phyloP scores from a whole-genome alignment of 2,329 filamentous ascomycete species.

The Claviceps pazoutovae region DNA sequence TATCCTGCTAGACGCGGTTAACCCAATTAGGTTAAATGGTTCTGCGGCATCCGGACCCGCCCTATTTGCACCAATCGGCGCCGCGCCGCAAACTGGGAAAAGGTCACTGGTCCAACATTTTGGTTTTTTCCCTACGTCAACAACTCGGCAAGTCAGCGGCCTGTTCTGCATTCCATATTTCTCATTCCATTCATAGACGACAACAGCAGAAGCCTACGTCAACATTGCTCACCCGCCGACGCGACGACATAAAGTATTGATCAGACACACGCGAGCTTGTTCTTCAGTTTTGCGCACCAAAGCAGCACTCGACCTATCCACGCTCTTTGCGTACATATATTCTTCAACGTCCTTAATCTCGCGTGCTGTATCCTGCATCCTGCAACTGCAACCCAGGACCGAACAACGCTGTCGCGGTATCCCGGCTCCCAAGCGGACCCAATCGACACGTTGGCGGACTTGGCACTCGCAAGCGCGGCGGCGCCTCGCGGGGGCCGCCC shows the following conservation, averaged over 20 bases:
- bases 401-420: too few relatives aligned
- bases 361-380: too few relatives aligned
- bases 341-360: too few relatives aligned
- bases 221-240: background rate
- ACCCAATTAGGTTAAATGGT: background rate
- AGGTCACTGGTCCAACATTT: background rate
- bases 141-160: background rate
- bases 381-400: too few relatives aligned
- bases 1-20: background rate
- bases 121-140: background rate
- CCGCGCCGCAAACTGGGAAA: background rate
- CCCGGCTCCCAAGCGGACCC: background rate
- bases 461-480: slow-evolving; percentile 3
- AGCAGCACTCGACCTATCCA: background rate
- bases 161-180: background rate
- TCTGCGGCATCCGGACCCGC: background rate
- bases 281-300: background rate
- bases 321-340: too few relatives aligned
- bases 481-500: slow-evolving; percentile 14
- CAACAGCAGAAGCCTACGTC: background rate
- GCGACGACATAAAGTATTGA: background rate
- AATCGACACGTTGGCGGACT: slow-evolving; percentile 5
- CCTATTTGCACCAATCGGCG: background rate
- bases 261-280: too few relatives aligned
- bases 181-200: background rate